Percentiles rank a stretch among this genome's conserved stretches.
These are phyloP conservation scores for Sambucus nigra DNA, from an alignment of 129 eudicot species.

Conservation along the genomic window DNA sequence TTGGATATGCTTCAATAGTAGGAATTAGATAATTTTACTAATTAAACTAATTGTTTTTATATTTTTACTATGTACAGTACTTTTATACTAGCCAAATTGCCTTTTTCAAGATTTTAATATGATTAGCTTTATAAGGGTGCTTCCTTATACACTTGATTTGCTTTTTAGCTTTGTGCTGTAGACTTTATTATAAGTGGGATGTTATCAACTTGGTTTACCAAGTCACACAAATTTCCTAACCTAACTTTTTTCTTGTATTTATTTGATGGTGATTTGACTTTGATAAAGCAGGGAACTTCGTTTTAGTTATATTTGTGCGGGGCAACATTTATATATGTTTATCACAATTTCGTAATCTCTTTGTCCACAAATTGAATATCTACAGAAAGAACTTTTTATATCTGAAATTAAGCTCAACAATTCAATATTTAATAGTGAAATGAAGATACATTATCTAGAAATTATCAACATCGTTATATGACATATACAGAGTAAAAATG, in stretches of 20 bases:
- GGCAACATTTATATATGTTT: constrained; percentile 20
- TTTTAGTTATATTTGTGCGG: constrained; percentile 12
- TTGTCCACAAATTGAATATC: constrained; percentile 39
- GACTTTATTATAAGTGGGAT: not conserved
- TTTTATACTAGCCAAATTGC: not conserved
- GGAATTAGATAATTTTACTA: not conserved
- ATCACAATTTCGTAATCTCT: constrained; percentile 29
- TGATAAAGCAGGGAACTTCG: constrained; percentile 20
- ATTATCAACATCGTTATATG: not conserved
- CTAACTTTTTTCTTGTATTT: constrained; percentile 20
- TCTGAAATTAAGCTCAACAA: constrained; percentile 18
- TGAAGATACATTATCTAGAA: constrained; percentile 24
- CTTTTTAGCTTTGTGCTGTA: not conserved
- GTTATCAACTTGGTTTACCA: constrained; percentile 15
- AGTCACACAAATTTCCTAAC: constrained; percentile 14
- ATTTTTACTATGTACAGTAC: not conserved
- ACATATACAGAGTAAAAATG: too few species aligned
- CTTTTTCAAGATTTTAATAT: not conserved
- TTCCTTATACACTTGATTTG: not conserved
- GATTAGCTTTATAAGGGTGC: constrained; percentile 7
- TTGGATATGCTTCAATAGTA: too few species aligned
- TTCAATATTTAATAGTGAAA: constrained; percentile 27
- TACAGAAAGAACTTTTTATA: constrained; percentile 18
- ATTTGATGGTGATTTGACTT: constrained; percentile 21
- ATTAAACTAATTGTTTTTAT: not conserved